phyloP scores from a whole-genome alignment of 2,329 filamentous ascomycete genomes.

The Venturia effusa region DNA sequence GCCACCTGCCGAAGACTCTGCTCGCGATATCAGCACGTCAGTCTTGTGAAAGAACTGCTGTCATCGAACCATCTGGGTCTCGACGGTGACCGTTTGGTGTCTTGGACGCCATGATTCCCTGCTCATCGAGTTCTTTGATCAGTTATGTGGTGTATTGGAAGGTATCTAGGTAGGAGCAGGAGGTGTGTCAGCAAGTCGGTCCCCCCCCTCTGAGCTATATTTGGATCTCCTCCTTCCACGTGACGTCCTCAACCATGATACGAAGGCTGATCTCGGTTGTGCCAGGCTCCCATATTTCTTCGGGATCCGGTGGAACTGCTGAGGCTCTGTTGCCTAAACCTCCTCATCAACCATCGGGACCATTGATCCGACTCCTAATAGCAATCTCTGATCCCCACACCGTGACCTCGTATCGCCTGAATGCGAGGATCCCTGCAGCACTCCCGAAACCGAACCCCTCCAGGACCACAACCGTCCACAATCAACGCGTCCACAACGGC shows the following conservation, averaged over 20 bases:
- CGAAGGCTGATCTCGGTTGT: too few species aligned
- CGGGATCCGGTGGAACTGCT: too few species aligned
- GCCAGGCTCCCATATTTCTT: too few species aligned
- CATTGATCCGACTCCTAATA: neutral
- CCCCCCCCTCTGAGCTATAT: neutral
- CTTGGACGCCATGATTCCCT: constrained; percentile 25
- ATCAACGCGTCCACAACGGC: neutral
- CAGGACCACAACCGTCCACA: neutral
- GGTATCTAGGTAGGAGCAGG: neutral
- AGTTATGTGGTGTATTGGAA: neutral
- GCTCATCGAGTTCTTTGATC: neutral
- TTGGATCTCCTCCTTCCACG: neutral
- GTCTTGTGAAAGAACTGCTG: neutral
- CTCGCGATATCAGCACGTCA: constrained; percentile 15
- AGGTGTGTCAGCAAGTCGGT: neutral
- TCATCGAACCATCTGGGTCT: constrained; percentile 21
- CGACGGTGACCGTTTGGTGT: constrained; percentile 26
- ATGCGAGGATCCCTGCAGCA: neutral
- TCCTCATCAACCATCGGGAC: too few species aligned
- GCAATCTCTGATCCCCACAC: neutral
- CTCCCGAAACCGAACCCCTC: neutral
- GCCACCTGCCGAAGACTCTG: constrained; percentile 19
- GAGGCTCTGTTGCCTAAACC: too few species aligned
- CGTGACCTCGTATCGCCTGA: neutral
- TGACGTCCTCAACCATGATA: neutral